These are phyloP conservation scores for Haplosporangium gracile DNA, from an alignment of 192 early-diverging fungal genomes.

Conservation along the genomic window DNA sequence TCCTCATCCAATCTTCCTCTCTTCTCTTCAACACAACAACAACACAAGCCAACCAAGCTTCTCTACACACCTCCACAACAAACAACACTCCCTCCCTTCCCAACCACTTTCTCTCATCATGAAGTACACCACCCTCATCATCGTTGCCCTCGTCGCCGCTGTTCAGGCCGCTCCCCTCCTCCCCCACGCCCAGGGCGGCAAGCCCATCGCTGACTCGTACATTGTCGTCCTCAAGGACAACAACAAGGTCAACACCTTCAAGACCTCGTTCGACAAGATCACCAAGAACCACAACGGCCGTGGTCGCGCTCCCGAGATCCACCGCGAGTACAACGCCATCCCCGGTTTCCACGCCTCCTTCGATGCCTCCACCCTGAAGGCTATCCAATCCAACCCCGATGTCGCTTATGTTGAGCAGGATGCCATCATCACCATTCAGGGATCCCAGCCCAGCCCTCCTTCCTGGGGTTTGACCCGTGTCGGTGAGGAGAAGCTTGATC, in stretches of 20 bases:
- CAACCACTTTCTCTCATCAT: neutral
- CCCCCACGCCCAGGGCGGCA: neutral
- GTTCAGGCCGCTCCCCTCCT: slow-evolving; percentile 31
- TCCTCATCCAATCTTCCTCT: neutral
- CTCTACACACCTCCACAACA: neutral
- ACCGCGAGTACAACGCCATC: slow-evolving; percentile 22
- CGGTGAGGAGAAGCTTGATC: slow-evolving; percentile 52
- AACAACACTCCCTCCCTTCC: neutral
- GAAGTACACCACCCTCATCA: slow-evolving; percentile 28
- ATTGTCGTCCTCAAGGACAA: slow-evolving; percentile 58
- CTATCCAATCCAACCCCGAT: slow-evolving; percentile 19
- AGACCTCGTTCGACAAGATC: slow-evolving; percentile 23
- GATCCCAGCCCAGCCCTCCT: slow-evolving; percentile 30
- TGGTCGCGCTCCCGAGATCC: slow-evolving; percentile 21
- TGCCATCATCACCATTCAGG: slow-evolving; percentile 24
- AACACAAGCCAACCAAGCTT: slow-evolving; percentile 2
- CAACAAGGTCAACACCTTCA: neutral
- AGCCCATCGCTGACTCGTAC: slow-evolving; percentile 68
- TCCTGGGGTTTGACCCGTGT: slow-evolving; percentile 69
- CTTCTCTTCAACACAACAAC: neutral
- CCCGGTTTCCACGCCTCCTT: slow-evolving; percentile 30
- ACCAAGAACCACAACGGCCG: slow-evolving; percentile 15
- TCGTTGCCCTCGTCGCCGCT: slow-evolving; percentile 21
- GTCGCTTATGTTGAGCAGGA: slow-evolving; percentile 48
- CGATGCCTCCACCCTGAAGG: slow-evolving; percentile 27